A percentile compares a stretch with the other conserved stretches of the same genome.
Evolutionary conservation across 2,329 filamentous ascomycete genomes (phyloP).

Genomic region (Pseudogymnoascus sp.): DNA sequence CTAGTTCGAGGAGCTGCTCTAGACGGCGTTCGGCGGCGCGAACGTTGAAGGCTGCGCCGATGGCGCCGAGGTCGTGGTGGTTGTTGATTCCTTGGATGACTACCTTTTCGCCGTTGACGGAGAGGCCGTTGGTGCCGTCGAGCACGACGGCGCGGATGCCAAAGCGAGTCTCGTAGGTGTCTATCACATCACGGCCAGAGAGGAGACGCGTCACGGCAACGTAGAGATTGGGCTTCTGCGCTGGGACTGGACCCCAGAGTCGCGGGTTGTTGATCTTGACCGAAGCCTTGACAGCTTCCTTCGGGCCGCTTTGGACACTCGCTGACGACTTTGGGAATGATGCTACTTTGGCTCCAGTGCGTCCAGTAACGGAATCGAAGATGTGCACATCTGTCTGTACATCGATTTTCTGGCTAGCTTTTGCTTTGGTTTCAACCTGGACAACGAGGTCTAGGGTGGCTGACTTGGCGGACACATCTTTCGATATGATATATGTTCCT

Average conservation of each 20-base stretch:
- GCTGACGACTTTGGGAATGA: conserved; percentile 29
- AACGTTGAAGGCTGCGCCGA: conserved; percentile 44
- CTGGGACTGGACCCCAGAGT: conserved; percentile 42
- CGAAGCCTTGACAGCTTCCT: conserved; percentile 30
- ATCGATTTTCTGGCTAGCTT: conserved; percentile 24
- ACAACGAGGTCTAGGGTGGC: conserved; percentile 40
- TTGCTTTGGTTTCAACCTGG: conserved; percentile 38
- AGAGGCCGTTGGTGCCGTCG: conserved; percentile 34
- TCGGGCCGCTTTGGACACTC: conserved; percentile 28
- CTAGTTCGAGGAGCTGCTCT: conserved; percentile 41
- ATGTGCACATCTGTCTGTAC: conserved; percentile 36
- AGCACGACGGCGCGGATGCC: conserved; percentile 41
- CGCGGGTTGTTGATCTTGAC: conserved; percentile 25
- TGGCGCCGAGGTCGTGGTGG: conserved; percentile 44
- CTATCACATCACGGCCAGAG: conserved; percentile 26
- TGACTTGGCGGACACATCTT: conserved; percentile 36
- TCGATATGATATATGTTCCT: conserved; percentile 43
- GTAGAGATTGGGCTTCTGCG: conserved; percentile 41
- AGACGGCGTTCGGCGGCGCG: conserved; percentile 43
- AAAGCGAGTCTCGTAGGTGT: conserved; percentile 43
- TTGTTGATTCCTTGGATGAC: conserved; percentile 42
- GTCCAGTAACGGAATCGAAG: conserved; percentile 29
- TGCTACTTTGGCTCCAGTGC: conserved; percentile 28
- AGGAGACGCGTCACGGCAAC: conserved; percentile 37
- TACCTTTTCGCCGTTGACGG: conserved; percentile 40